These are phyloP conservation scores for Pichia inconspicua DNA, from an alignment of 1,139 yeast species.

Conservation along the genomic window DNA sequence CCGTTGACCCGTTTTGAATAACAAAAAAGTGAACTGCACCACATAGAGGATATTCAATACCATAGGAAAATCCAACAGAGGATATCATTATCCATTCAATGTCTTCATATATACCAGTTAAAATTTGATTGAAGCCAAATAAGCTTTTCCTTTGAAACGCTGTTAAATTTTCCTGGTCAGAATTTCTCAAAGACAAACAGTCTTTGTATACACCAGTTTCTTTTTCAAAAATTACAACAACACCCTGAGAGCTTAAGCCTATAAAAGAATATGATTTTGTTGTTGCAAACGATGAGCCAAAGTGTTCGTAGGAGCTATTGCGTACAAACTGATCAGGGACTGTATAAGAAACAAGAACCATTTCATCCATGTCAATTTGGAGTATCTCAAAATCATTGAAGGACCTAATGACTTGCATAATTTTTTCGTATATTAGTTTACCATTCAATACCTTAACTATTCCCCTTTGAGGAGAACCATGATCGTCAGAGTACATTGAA, in stretches of 20 bases:
- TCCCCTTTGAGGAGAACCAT: slow-evolving; percentile 34
- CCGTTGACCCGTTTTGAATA: neutral
- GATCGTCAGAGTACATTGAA: slow-evolving; percentile 33
- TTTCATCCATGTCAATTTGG: slow-evolving; percentile 14
- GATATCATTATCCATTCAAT: slow-evolving; percentile 26
- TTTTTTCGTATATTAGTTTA: slow-evolving; percentile 12
- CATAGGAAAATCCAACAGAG: slow-evolving; percentile 18
- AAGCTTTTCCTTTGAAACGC: slow-evolving; percentile 5
- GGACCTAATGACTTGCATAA: neutral
- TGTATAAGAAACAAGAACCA: slow-evolving; percentile 9
- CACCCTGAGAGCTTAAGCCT: slow-evolving; percentile 30
- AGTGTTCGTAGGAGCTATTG: slow-evolving; percentile 30
- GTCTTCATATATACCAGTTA: slow-evolving; percentile 18
- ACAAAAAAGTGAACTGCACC: slow-evolving; percentile 35
- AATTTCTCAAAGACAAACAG: neutral
- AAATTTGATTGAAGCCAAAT: slow-evolving; percentile 27
- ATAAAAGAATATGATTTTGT: slow-evolving; percentile 24
- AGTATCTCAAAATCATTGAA: neutral
- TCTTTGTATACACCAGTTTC: slow-evolving; percentile 4
- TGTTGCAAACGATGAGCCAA: slow-evolving; percentile 28
- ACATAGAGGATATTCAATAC: slow-evolving; percentile 24
- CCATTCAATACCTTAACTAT: slow-evolving; percentile 34
- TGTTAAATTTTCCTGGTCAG: neutral
- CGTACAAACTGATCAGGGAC: slow-evolving; percentile 21
- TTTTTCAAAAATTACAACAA: slow-evolving; percentile 27